Evolutionary conservation across 345 rosid genomes (phyloP), one percentile per base, ranked within the genome.

Genomic region (Eucalyptus pauciflora): DNA sequence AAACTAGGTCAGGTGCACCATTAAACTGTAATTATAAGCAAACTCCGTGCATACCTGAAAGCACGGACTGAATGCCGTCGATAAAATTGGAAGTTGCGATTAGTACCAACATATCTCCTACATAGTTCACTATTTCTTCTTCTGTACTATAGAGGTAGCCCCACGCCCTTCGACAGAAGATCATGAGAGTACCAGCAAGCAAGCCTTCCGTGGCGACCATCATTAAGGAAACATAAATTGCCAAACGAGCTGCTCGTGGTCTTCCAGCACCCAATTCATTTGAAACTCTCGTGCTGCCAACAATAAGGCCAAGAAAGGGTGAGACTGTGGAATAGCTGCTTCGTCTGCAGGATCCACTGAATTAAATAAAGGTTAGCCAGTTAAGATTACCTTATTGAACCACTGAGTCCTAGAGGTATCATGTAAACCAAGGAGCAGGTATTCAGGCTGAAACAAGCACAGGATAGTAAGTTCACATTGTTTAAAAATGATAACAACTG

Each of bases 211-310:
- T 58, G 25, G 71, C 43, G 2, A 91, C 86, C 20, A 93, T 89
- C 88, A 83, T 86, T 31, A 91, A 18, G 3, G 88, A 90, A 18
- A 90, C 91, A 13, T 87, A 52, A 29, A 94, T 91, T 3, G 92
- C 92, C 20, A 92, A 50, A 29, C 86, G 88, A 86, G 96, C 96
- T 64, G 91, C 92, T 64, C 87, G 87, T 67, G 93, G 94, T 50
- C 89, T 90, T 49, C 94, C 96, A 20, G 94, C 94, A 67, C 96
- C 95, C 85, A 93, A 69, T 90, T 93, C 93, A 80, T 94, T 95
- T 58, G 96, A 94, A 49, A 93, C 92, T 48, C 94, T 89, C 45
- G 93, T 92, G 92, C 95, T 94, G 64, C 87, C 87, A 48, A 60
- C 31, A 62, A 4, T 51, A 50, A 22, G 18, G 41, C 15, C 54